Conservation (phyloP, 202 grass and related monocot species). For the Panicum hallii region DNA sequence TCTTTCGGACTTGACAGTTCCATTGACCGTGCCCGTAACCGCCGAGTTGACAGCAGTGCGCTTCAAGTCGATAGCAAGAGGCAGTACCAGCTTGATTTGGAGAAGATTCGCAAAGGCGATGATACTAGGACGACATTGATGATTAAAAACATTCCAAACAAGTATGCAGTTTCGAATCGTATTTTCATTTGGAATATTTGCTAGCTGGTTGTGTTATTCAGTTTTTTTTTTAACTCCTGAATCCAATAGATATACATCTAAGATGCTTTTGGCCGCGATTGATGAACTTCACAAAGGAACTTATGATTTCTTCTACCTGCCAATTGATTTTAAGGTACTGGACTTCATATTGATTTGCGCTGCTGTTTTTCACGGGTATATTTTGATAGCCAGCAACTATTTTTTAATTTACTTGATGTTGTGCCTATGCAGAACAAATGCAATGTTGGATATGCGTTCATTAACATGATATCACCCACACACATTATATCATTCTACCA, state of each 20-base stretch:
- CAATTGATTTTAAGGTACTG: slow-evolving; percentile 97
- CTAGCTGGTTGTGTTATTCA: slow-evolving; percentile 27
- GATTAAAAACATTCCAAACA: slow-evolving; percentile 99
- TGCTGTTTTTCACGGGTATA: slow-evolving; percentile 37
- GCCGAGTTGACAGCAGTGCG: slow-evolving; percentile 58
- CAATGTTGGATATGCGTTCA: slow-evolving; percentile 99
- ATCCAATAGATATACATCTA: slow-evolving; percentile 84
- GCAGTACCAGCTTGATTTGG: slow-evolving; percentile 97
- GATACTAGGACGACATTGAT: slow-evolving; percentile 93
- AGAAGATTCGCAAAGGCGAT: slow-evolving; percentile 84
- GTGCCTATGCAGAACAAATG: slow-evolving; percentile 82
- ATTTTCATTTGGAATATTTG: slow-evolving; percentile 32
- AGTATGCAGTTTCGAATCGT: slow-evolving; percentile 57
- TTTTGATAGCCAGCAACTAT: background rate
- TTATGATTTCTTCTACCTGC: slow-evolving; percentile 97
- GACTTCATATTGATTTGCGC: slow-evolving; percentile 8
- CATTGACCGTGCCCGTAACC: slow-evolving; percentile 58
- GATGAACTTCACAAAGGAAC: slow-evolving; percentile 90
- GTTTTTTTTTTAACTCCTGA: slow-evolving; percentile 37
- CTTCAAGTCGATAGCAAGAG: slow-evolving; percentile 83
- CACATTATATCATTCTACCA: slow-evolving; percentile 91
- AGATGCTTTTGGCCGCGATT: slow-evolving; percentile 95
- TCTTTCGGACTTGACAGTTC: slow-evolving; percentile 66
- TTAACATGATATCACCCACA: slow-evolving; percentile 88
- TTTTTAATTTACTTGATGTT: slow-evolving; percentile 30